Evolutionary conservation across 495 filamentous ascomycete genomes (phyloP).

Genomic region (Sphaerosporella brunnea): DNA sequence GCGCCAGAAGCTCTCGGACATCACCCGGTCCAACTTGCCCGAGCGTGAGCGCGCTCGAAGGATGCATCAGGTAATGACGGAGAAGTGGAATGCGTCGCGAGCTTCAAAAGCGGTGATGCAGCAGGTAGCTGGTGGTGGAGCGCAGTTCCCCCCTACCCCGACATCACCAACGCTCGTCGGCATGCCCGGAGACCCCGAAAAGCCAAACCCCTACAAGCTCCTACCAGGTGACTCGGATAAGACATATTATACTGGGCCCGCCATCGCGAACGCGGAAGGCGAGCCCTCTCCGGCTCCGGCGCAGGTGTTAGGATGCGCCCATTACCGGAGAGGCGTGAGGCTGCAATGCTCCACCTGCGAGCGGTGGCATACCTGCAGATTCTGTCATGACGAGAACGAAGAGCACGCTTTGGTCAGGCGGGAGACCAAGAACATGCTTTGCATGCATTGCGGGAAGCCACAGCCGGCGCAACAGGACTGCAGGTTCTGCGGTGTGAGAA

Average conservation of each 20-base stretch:
- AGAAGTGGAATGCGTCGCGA: constrained; percentile 45
- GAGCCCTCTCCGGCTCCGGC: constrained; percentile 29
- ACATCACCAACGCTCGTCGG: constrained; percentile 20
- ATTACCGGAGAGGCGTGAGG: constrained; percentile 93
- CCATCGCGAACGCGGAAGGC: constrained; percentile 30
- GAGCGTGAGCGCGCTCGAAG: constrained; percentile 59
- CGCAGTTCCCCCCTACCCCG: constrained; percentile 28
- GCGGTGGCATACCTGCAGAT: constrained; percentile 85
- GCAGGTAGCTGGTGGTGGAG: constrained; percentile 21
- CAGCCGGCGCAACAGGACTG: constrained; percentile 71
- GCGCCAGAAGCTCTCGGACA: constrained; percentile 56
- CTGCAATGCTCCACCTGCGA: constrained; percentile 77
- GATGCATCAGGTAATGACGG: constrained; percentile 70
- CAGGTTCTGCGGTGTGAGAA: constrained; percentile 50
- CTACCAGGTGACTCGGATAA: constrained; percentile 45
- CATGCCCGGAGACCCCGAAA: constrained; percentile 25
- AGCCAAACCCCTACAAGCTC: constrained; percentile 45
- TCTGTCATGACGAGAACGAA: constrained; percentile 81
- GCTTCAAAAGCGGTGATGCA: constrained; percentile 8
- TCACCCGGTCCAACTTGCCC: constrained; percentile 47
- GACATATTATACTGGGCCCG: constrained; percentile 29
- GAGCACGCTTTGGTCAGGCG: constrained; percentile 65
- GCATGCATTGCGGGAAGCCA: constrained; percentile 82
- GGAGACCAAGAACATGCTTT: constrained; percentile 88
- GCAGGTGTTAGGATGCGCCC: constrained; percentile 55